These are phyloP conservation scores for Fusarium tjaetaba DNA, from an alignment of 2,329 filamentous ascomycete species.

Conservation along the genomic window DNA sequence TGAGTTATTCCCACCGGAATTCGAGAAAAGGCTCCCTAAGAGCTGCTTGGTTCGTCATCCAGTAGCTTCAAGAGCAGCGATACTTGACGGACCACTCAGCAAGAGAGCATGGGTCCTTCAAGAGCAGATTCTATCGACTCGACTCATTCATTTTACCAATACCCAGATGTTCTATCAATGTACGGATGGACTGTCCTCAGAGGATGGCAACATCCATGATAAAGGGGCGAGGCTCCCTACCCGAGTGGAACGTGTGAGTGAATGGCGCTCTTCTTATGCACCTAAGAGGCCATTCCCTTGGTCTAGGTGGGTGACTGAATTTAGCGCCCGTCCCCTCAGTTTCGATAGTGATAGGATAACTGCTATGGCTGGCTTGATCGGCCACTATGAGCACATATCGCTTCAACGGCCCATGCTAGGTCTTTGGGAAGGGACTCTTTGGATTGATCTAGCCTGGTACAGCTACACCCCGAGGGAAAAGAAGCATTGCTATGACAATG, in stretches of 20 bases:
- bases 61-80: fast-evolving
- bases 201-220: no score
- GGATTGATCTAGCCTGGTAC: not conserved
- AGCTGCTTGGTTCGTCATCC: not conserved
- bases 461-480: not conserved
- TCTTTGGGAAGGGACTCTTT: fast-evolving
- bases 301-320: fast-evolving
- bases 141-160: not conserved
- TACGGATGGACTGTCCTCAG: fast-evolving
- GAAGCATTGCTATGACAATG: no score
- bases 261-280: no score
- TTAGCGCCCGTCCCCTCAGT: fast-evolving
- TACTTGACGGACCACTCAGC: not conserved
- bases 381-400: not conserved
- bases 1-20: fast-evolving
- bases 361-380: not conserved
- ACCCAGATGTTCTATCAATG: not conserved
- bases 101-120: not conserved
- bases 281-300: not conserved
- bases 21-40: fast-evolving
- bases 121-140: not conserved
- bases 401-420: not conserved
- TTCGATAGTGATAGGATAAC: fast-evolving
- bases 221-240: not conserved
- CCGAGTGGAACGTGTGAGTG: no score